These are phyloP conservation scores for Andrographis paniculata DNA, from an alignment of 305 asterid species.

Conservation along the genomic window DNA sequence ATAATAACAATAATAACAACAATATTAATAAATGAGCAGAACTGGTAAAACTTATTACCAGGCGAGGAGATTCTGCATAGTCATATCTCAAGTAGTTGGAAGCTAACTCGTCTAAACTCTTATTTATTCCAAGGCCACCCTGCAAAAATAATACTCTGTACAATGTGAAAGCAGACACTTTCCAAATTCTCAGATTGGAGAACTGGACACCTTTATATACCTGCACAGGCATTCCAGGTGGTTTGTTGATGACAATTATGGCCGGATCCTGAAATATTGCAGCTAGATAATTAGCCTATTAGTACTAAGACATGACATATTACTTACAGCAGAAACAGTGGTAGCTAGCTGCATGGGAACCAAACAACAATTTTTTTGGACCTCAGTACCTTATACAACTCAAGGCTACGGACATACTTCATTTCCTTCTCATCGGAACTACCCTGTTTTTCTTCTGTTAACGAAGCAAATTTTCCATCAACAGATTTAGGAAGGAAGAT, in stretches of 20 bases:
- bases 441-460: constrained; percentile 23
- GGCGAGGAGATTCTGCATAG: constrained; percentile 69
- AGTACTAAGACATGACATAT: constrained; percentile 13
- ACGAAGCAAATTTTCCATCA: constrained; percentile 34
- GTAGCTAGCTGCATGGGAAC: constrained; percentile 3
- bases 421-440: constrained; percentile 38
- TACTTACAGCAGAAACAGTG: constrained; percentile 1
- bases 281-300: constrained; percentile 17
- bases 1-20: too few species aligned
- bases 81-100: constrained; percentile 70
- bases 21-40: constrained; percentile 11
- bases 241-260: constrained; percentile 76
- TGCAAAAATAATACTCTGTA: constrained; percentile 22
- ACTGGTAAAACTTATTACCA: constrained; percentile 52
- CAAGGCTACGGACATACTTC: constrained; percentile 52
- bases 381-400: constrained; percentile 55
- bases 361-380: constrained; percentile 12
- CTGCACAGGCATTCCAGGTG: constrained; percentile 96
- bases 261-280: constrained; percentile 50
- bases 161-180: constrained; percentile 13
- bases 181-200: neutral
- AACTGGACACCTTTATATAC: constrained; percentile 23
- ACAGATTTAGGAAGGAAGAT: constrained; percentile 71
- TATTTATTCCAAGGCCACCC: constrained; percentile 86
- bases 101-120: constrained; percentile 86